Conservation (phyloP, 2,329 filamentous ascomycete species). For the Colletotrichum filicis region DNA sequence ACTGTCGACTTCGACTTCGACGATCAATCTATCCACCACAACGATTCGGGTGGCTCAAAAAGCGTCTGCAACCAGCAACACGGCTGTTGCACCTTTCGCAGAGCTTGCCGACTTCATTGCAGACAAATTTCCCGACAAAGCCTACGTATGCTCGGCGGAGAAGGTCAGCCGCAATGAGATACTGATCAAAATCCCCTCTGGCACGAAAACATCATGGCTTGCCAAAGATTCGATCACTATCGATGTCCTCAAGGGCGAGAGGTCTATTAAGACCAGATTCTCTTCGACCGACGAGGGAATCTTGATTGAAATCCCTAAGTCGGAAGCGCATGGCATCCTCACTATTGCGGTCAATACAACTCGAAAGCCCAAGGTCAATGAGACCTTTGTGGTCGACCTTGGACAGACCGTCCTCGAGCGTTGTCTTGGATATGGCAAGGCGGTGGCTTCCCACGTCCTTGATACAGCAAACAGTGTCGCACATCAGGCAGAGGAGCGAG, state of each 20-base stretch:
- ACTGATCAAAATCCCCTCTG: slow-evolving; percentile 62
- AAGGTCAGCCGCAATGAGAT: slow-evolving; percentile 61
- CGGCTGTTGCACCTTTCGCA: slow-evolving; percentile 48
- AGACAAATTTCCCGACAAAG: slow-evolving; percentile 46
- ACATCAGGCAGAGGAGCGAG: slow-evolving; percentile 42
- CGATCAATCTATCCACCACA: slow-evolving; percentile 50
- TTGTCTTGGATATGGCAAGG: slow-evolving; percentile 55
- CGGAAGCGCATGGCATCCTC: slow-evolving; percentile 67
- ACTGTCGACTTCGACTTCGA: slow-evolving; percentile 43
- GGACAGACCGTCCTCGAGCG: slow-evolving; percentile 59
- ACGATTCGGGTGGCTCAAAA: slow-evolving; percentile 44
- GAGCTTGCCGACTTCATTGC: slow-evolving; percentile 55
- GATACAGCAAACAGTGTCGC: slow-evolving; percentile 45
- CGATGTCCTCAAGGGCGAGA: slow-evolving; percentile 61
- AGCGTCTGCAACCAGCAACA: slow-evolving; percentile 40
- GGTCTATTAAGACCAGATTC: slow-evolving; percentile 60
- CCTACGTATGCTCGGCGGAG: slow-evolving; percentile 57
- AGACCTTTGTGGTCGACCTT: slow-evolving; percentile 71
- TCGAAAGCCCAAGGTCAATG: slow-evolving; percentile 69
- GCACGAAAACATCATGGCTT: slow-evolving; percentile 65
- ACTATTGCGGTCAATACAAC: slow-evolving; percentile 68
- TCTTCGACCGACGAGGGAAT: slow-evolving; percentile 62
- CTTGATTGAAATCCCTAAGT: slow-evolving; percentile 60
- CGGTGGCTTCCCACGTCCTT: slow-evolving; percentile 54
- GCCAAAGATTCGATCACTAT: slow-evolving; percentile 67